phyloP scores from a whole-genome alignment of 1,139 yeast species.

The Pichia terricola region DNA sequence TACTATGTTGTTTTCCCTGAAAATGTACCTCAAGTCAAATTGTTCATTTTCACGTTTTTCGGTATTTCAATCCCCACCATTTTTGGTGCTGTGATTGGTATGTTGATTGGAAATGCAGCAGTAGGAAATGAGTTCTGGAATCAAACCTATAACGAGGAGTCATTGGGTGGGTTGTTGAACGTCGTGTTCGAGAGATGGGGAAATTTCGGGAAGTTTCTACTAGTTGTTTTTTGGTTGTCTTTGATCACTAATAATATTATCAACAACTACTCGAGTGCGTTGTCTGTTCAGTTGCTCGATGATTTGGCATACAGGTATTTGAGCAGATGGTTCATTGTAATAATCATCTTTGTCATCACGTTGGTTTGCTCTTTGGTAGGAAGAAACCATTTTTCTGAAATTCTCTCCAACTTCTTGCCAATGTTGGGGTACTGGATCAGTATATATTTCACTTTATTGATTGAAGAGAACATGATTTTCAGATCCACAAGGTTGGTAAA shows the following conservation, averaged over 20 bases:
- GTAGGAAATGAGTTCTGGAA: constrained; percentile 47
- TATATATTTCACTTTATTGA: constrained; percentile 61
- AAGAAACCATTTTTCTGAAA: constrained; percentile 60
- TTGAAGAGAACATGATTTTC: constrained; percentile 71
- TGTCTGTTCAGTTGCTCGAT: constrained; percentile 68
- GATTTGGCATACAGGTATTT: constrained; percentile 42
- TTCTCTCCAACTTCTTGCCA: constrained; percentile 80
- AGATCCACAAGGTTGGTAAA: constrained; percentile 43
- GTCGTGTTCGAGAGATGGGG: constrained; percentile 69
- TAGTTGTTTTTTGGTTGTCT: constrained; percentile 62
- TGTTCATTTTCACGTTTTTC: constrained; percentile 54
- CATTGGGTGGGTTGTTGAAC: constrained; percentile 72
- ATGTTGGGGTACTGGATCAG: constrained; percentile 94
- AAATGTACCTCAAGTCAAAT: constrained; percentile 45
- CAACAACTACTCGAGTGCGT: constrained; percentile 78
- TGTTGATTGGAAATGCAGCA: constrained; percentile 65
- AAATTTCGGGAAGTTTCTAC: constrained; percentile 69
- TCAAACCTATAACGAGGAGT: constrained; percentile 45
- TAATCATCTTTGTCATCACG: constrained; percentile 54
- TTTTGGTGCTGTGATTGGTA: constrained; percentile 68
- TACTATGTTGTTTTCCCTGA: constrained; percentile 81
- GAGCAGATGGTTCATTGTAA: constrained; percentile 77
- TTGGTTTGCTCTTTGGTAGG: constrained; percentile 71
- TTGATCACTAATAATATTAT: constrained; percentile 72
- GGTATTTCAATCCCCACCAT: constrained; percentile 67